Evolutionary conservation across 2,329 filamentous ascomycete genomes (phyloP), one percentile per base, ranked within the genome.

Genomic region (Alternaria brassicicola): DNA sequence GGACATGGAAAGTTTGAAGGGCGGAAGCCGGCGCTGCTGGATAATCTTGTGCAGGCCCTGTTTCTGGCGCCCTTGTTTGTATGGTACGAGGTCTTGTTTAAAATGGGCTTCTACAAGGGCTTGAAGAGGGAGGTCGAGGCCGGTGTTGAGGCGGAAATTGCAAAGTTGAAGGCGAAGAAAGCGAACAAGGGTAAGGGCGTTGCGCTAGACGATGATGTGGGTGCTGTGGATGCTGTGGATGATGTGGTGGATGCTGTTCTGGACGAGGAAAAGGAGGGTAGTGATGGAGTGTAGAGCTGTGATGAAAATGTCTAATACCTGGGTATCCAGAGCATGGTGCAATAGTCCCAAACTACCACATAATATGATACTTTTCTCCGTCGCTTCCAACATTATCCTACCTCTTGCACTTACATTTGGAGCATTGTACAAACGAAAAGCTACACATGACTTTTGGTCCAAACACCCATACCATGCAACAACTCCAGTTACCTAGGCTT

Each of bases 51-150:
- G 50, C 95, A 98, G 79, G 93, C 95, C 36, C 78, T 98, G 64
- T 93, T 98, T 72, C 82, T 98, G 33, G 95, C 94, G 1, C 95
- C 95, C 26, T 87, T 99, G 72, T 99, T 98, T 71, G 94, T 98
- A 55, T 98, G 95, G 91, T 89, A 98, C 68, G 93, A 98, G 81
- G 78, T 94, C 10, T 82, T 98, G 42, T 98, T 98, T 81, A 88
- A 85, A 73, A 84, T 96, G 55, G 94, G 94, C 26, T 97, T 97
- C 78, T 87, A 94, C 60, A 82, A 81, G 13, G 66, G 62, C 0
- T 77, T 78, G 68, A 90, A 92, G 62, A 61, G 15, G 48, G 71
- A 73, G 49, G 71, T 76, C 3, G 69, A 74, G 56, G 52, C 13
- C 9, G 81, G 69, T 21, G 71, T 71, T 10, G 80, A 80, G 23